Conservation (phyloP, 1,139 yeast species). For the Suhomyces taliae region DNA sequence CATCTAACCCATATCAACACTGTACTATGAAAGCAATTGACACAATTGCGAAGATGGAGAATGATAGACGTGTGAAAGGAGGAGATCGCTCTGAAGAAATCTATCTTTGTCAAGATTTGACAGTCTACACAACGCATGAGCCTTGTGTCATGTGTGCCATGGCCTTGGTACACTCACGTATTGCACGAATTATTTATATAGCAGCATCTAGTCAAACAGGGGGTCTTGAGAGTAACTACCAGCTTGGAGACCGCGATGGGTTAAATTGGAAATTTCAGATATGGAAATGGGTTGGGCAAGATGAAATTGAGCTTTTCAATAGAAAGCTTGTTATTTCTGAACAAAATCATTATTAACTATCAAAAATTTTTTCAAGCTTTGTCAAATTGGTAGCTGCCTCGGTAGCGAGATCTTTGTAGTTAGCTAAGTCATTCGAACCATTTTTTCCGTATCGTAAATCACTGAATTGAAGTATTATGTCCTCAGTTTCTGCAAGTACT, state of each 20-base stretch:
- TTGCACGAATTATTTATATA: constrained; percentile 66
- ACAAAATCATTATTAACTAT: not conserved
- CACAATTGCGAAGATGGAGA: constrained; percentile 54
- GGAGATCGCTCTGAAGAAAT: constrained; percentile 10
- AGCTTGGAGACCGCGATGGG: constrained; percentile 68
- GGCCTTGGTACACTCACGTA: constrained; percentile 93
- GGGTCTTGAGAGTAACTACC: constrained; percentile 65
- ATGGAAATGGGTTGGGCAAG: constrained; percentile 59
- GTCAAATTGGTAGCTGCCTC: constrained; percentile 9
- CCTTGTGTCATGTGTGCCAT: constrained; percentile 97
- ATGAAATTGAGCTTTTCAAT: constrained; percentile 1
- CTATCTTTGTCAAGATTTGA: constrained; percentile 74
- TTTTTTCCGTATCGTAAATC: constrained; percentile 22
- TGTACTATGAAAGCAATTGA: constrained; percentile 73
- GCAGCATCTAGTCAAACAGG: constrained; percentile 37
- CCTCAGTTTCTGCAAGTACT: constrained; percentile 19
- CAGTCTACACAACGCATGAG: constrained; percentile 88
- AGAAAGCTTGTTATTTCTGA: not conserved
- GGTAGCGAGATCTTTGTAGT: not conserved
- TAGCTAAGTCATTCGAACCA: constrained; percentile 8
- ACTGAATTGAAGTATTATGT: constrained; percentile 18
- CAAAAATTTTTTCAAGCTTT: constrained; percentile 2
- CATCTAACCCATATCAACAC: constrained; percentile 58
- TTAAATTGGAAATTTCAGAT: constrained; percentile 82
- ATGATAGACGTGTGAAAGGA: constrained; percentile 24